These are phyloP conservation scores for Xylogone sp. DNA, from an alignment of 2,329 filamentous ascomycete species.

Conservation along the genomic window DNA sequence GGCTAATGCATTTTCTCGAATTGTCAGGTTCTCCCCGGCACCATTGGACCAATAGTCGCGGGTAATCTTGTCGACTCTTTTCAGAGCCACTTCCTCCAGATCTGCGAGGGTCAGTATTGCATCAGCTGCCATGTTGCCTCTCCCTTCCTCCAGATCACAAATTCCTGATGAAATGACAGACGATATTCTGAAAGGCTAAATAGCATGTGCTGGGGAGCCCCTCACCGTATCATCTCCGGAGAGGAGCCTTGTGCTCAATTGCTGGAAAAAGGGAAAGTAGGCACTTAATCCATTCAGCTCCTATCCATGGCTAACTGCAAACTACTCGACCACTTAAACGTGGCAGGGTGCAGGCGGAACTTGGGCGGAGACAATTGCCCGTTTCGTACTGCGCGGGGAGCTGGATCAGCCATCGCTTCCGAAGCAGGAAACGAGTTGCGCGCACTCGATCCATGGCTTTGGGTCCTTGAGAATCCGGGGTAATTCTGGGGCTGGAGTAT, in stretches of 20 bases:
- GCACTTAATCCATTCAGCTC: neutral
- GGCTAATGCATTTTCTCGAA: conserved; percentile 50
- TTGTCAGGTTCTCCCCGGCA: conserved; percentile 3
- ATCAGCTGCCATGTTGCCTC: neutral
- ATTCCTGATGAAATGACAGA: neutral
- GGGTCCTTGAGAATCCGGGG: neutral
- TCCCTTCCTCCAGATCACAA: no score
- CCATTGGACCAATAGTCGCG: conserved; percentile 4
- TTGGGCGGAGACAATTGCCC: neutral
- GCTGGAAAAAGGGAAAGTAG: neutral
- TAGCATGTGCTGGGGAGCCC: neutral
- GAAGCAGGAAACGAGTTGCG: neutral
- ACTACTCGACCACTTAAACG: neutral
- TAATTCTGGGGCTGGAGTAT: neutral
- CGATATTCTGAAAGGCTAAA: neutral
- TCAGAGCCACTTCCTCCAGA: neutral
- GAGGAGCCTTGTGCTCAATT: neutral
- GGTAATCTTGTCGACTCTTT: conserved; percentile 14
- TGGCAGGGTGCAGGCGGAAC: neutral
- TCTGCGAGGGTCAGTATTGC: neutral
- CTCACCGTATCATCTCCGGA: neutral
- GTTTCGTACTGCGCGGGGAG: neutral
- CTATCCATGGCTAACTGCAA: neutral
- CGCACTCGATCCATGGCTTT: neutral
- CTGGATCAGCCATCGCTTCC: neutral